These are phyloP conservation scores for Chaetomiaceae sp. DNA, from an alignment of 2,329 filamentous ascomycete genomes.

Conservation along the genomic window DNA sequence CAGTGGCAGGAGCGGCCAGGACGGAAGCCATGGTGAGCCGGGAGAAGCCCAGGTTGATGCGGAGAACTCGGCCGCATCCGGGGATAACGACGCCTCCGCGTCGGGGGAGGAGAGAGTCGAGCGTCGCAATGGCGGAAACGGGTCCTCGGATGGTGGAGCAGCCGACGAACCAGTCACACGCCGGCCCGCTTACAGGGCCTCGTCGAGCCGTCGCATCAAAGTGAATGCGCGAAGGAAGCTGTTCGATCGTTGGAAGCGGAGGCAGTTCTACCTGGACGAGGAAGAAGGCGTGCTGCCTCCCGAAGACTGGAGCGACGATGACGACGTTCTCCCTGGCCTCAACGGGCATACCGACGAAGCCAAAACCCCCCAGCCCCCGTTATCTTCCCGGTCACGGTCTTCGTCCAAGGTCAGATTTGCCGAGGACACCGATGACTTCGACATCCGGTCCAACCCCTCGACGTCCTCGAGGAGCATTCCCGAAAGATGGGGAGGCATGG, in stretches of 20 bases:
- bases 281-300: constrained; percentile 69
- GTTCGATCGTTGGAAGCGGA: constrained; percentile 67
- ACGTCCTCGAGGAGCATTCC: constrained; percentile 66
- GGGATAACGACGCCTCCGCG: constrained; percentile 2
- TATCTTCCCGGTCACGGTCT: constrained; percentile 56
- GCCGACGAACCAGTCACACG: constrained; percentile 4
- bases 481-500: constrained; percentile 71
- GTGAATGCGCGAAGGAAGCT: constrained; percentile 45
- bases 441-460: constrained; percentile 64
- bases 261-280: constrained; percentile 78
- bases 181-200: constrained; percentile 9
- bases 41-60: constrained; percentile 8
- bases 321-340: constrained; percentile 46
- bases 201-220: constrained; percentile 24
- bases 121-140: not conserved
- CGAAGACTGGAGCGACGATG: constrained; percentile 54
- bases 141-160: not conserved
- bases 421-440: constrained; percentile 63
- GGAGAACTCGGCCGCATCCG: not conserved
- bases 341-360: constrained; percentile 38
- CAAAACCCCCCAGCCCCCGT: constrained; percentile 34
- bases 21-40: constrained; percentile 10
- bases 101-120: constrained; percentile 5
- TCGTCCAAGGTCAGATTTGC: constrained; percentile 75
- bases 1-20: constrained; percentile 19